Percentiles rank a stretch among this genome's conserved stretches.
phyloP scores from a whole-genome alignment of 2,329 filamentous ascomycete genomes.

The Trichoderma koningii region DNA sequence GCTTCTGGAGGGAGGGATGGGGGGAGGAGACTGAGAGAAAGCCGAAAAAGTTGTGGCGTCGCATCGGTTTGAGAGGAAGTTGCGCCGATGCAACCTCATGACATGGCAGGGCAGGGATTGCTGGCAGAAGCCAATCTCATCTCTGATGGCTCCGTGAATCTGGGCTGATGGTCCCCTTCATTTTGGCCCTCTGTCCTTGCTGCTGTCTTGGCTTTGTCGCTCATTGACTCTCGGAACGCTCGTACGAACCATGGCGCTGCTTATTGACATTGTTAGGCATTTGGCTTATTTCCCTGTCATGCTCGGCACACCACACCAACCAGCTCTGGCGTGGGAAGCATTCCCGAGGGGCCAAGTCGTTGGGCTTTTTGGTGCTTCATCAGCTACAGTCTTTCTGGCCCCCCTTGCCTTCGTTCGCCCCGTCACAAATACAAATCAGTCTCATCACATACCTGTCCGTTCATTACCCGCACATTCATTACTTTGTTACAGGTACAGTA shows the following conservation, averaged over 20 bases:
- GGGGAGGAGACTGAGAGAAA: slow-evolving; percentile 19
- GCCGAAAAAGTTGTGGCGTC: slow-evolving; percentile 24
- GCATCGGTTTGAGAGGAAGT: slow-evolving; percentile 24
- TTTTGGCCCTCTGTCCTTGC: not conserved
- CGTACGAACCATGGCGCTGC: no score
- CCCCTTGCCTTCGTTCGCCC: not conserved
- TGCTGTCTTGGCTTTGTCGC: no score
- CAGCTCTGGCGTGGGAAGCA: not conserved
- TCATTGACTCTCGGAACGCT: no score
- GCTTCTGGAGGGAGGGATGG: slow-evolving; percentile 6
- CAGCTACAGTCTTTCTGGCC: not conserved
- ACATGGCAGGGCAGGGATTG: slow-evolving; percentile 28
- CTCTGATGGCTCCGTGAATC: slow-evolving; percentile 21
- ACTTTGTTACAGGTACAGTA: not conserved
- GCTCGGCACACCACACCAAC: not conserved
- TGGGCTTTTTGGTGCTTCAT: not conserved
- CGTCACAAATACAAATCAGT: not conserved
- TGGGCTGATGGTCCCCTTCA: slow-evolving; percentile 2
- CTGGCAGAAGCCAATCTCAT: slow-evolving; percentile 21
- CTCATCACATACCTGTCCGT: not conserved
- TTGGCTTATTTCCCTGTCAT: not conserved
- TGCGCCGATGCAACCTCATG: slow-evolving; percentile 28
- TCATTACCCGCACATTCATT: no score
- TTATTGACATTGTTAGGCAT: not conserved
- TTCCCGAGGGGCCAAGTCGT: no score